Evolutionary conservation across 305 asterid genomes (phyloP).

Genomic region (Rubia tinctorum): DNA sequence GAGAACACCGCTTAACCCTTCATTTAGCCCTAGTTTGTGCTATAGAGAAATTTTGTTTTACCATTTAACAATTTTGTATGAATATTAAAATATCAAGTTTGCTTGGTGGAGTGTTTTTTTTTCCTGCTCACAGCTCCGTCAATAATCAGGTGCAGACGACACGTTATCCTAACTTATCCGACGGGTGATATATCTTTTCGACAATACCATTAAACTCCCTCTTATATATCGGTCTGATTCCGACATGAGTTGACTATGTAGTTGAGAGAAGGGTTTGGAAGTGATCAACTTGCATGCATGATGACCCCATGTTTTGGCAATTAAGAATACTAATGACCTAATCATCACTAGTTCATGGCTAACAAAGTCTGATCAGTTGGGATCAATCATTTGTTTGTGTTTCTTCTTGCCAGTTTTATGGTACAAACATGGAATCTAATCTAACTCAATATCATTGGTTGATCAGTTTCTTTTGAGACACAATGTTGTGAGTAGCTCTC

Average conservation of each 20-base stretch:
- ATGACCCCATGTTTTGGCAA: not conserved
- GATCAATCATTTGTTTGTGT: not conserved
- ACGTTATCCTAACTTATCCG: too few relatives aligned
- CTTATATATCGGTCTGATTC: too few relatives aligned
- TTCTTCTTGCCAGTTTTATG: not conserved
- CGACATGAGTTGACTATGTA: not conserved
- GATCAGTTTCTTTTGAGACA: not conserved
- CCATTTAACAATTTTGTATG: too few relatives aligned
- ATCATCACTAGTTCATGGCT: not conserved
- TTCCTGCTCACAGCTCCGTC: too few relatives aligned
- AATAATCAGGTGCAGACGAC: too few relatives aligned
- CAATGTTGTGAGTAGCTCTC: not conserved
- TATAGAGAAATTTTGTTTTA: too few relatives aligned
- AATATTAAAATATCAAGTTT: too few relatives aligned
- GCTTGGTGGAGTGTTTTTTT: too few relatives aligned
- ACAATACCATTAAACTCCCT: too few relatives aligned
- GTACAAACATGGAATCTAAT: slow-evolving; percentile 3
- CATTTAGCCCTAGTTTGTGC: too few relatives aligned
- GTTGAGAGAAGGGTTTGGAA: not conserved
- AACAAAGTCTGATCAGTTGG: not conserved
- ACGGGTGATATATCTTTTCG: too few relatives aligned
- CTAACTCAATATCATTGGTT: slow-evolving; percentile 1
- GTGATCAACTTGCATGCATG: not conserved
- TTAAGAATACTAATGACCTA: slow-evolving; percentile 1
- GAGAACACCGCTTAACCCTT: too few relatives aligned